phyloP scores from a whole-genome alignment of 108 stramenopile species.

The Nitzschia sp. region DNA sequence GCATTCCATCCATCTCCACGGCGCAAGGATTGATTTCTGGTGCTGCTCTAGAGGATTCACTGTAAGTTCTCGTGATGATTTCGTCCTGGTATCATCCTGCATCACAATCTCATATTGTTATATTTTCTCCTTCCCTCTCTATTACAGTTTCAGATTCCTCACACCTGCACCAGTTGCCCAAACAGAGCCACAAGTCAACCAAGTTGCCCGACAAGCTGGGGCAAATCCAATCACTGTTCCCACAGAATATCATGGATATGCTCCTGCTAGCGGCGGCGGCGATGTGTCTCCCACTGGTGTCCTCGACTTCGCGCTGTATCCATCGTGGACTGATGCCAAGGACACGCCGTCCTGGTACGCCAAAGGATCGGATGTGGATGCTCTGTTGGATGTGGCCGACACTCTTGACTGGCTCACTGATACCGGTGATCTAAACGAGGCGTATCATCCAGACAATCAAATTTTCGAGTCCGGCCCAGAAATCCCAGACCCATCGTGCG shows the following conservation, averaged over 20 bases:
- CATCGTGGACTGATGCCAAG: slow-evolving; percentile 81
- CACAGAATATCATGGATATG: slow-evolving; percentile 16
- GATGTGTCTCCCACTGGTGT: slow-evolving; percentile 80
- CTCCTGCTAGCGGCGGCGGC: slow-evolving; percentile 30
- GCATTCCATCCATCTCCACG: slow-evolving; percentile 38
- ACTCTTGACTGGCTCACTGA: slow-evolving; percentile 82
- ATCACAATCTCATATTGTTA: slow-evolving; percentile 4
- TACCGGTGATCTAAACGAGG: slow-evolving; percentile 80
- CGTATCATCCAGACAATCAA: slow-evolving; percentile 39
- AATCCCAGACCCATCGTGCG: slow-evolving; percentile 1
- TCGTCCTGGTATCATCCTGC: too few relatives aligned
- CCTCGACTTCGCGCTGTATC: slow-evolving; percentile 60
- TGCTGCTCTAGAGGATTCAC: slow-evolving; percentile 79
- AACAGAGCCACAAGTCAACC: slow-evolving; percentile 59
- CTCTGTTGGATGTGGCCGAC: slow-evolving; percentile 79
- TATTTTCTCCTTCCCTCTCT: slow-evolving; percentile 20
- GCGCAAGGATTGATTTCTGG: slow-evolving; percentile 58
- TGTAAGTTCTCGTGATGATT: slow-evolving; percentile 51
- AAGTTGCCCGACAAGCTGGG: slow-evolving; percentile 75
- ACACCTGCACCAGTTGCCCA: slow-evolving; percentile 62
- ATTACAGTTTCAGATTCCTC: slow-evolving; percentile 71
- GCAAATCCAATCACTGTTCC: slow-evolving; percentile 72
- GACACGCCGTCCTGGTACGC: slow-evolving; percentile 86
- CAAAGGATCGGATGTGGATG: slow-evolving; percentile 82
- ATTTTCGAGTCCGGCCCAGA: not conserved